These are phyloP conservation scores for Odontarrhena argentea DNA, from an alignment of 345 rosid species.

Conservation along the genomic window DNA sequence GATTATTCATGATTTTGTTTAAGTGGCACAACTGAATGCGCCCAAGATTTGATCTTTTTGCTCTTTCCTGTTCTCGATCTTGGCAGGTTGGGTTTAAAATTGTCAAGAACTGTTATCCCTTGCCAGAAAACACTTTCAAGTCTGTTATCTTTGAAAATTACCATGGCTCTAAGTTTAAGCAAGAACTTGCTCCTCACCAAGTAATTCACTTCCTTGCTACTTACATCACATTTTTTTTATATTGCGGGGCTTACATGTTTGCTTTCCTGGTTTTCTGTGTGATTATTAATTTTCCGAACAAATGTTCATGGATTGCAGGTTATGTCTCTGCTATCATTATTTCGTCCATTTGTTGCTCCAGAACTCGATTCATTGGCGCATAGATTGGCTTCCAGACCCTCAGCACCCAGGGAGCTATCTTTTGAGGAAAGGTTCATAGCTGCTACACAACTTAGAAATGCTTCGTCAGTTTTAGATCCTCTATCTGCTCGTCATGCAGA, in stretches of 20 bases:
- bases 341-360: conserved; percentile 45
- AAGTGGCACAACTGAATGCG: not conserved
- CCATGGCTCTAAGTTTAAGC: conserved; percentile 49
- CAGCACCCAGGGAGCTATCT: conserved; percentile 30
- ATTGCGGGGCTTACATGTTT: conserved; percentile 9
- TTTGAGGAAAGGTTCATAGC: conserved; percentile 42
- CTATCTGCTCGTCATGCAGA: conserved; percentile 31
- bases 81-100: conserved; percentile 57
- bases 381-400: conserved; percentile 32
- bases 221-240: conserved; percentile 11
- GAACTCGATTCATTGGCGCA: conserved; percentile 34
- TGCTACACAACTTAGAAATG: conserved; percentile 38
- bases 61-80: conserved; percentile 9
- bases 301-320: conserved; percentile 45
- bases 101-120: conserved; percentile 49
- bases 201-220: conserved; percentile 35
- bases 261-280: not conserved
- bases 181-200: conserved; percentile 52
- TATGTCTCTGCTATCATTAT: conserved; percentile 43
- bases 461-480: conserved; percentile 42
- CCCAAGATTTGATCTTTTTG: not conserved
- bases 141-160: conserved; percentile 48
- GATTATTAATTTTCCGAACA: not conserved
- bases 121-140: conserved; percentile 50
- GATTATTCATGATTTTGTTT: not conserved